Conservation (phyloP, 2,329 filamentous ascomycete species). For the Arthrobotrys megalospora region DNA sequence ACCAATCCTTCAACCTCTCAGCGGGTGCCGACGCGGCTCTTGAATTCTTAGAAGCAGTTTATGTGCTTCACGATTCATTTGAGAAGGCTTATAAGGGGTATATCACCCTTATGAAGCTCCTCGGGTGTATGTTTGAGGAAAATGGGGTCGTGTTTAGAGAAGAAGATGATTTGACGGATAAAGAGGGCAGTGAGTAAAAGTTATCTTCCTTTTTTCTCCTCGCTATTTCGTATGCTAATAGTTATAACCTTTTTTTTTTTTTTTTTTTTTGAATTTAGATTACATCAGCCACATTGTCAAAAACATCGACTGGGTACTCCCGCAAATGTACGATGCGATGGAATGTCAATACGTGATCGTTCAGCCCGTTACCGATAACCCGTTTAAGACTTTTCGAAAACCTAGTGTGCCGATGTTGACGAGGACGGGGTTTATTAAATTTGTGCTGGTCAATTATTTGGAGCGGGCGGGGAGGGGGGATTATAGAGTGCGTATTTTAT, state of each 20-base stretch:
- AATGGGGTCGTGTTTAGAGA: constrained; percentile 27
- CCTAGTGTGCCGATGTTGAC: constrained; percentile 32
- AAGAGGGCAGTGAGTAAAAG: constrained; percentile 22
- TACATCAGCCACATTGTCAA: constrained; percentile 25
- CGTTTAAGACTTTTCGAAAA: constrained; percentile 47
- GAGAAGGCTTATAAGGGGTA: constrained; percentile 36
- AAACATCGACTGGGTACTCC: constrained; percentile 37
- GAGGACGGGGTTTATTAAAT: constrained; percentile 50
- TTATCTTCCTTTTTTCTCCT: neutral
- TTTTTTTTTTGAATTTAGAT: constrained; percentile 5
- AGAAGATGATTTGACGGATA: constrained; percentile 31
- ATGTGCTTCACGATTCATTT: constrained; percentile 40
- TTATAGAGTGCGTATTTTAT: constrained; percentile 19
- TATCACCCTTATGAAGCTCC: constrained; percentile 42
- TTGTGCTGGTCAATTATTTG: constrained; percentile 48
- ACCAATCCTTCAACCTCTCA: constrained; percentile 53
- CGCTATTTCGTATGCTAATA: neutral
- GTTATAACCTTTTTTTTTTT: too few species aligned
- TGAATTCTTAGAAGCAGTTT: constrained; percentile 46
- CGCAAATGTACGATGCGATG: constrained; percentile 47
- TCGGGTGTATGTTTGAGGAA: constrained; percentile 36
- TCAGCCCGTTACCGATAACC: constrained; percentile 24
- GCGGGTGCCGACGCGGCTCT: constrained; percentile 48
- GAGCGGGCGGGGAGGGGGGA: constrained; percentile 22
- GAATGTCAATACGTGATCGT: constrained; percentile 47